Conservation (phyloP, 345 rosid species). For the Eucalyptus shirleyi region DNA sequence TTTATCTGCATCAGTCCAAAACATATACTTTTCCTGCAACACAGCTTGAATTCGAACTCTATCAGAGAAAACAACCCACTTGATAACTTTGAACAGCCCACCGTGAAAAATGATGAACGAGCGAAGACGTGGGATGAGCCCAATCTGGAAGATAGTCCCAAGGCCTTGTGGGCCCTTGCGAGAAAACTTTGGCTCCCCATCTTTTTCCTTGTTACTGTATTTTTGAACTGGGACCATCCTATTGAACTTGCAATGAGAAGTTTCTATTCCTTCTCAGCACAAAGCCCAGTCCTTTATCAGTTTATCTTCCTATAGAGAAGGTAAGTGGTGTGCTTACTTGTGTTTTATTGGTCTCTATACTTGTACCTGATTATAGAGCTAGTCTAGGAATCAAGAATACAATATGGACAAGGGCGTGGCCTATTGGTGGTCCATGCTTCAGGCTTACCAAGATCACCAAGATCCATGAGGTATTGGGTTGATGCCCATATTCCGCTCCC, state of each 20-base stretch:
- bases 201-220: conserved; percentile 17
- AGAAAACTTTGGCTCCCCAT: conserved; percentile 31
- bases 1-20: neutral
- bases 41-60: neutral
- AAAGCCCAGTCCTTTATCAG: conserved; percentile 34
- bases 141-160: conserved; percentile 1
- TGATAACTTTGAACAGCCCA: neutral
- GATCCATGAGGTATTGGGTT: neutral
- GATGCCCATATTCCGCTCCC: neutral
- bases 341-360: neutral
- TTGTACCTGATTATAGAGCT: neutral
- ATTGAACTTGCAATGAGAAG: conserved; percentile 3
- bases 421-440: neutral
- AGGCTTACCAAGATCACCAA: neutral
- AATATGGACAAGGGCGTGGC: neutral
- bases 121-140: neutral
- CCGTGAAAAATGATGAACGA: conserved; percentile 10
- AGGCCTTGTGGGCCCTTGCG: conserved; percentile 1
- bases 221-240: conserved; percentile 24
- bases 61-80: neutral
- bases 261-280: conserved; percentile 26
- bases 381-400: neutral
- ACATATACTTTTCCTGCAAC: neutral
- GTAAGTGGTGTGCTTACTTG: conserved; percentile 2
- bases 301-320: conserved; percentile 31